Evolutionary conservation across 176 grass and related monocot genomes (phyloP), one percentile per base, ranked within the genome.

Genomic region (Phoenix roebelenii): DNA sequence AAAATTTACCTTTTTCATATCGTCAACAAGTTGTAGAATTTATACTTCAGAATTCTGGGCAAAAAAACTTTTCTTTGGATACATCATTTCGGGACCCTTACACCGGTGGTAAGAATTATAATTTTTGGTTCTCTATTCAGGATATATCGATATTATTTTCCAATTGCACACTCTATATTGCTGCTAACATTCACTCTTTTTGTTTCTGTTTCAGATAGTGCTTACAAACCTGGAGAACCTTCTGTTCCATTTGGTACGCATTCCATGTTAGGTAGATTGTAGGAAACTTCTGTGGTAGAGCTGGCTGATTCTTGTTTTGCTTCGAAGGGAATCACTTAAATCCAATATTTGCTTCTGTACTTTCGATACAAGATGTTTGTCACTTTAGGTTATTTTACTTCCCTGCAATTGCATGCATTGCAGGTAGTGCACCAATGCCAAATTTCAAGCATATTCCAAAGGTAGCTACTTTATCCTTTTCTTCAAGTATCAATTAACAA

Each of bases 371-470:
- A 44, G 35, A 44, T 44, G 17, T 16, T 49, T 60, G 25, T 2
- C 12, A 17, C 39, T 35, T 48, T 54, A 6, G 16, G 44, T 64
- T 23, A 3, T 17, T 22, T 28, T 63, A 4, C 50, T 66, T 66
- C 23, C 10, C 7, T 65, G 63, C 35, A 10, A 9, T 58, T 59
- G 51, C 35, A 51, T 84, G 62, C 54, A 68, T 62, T 82, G 73
- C 64, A 85, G 88, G 62, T 32, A 66, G 18, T 74, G 74, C 67
- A 22, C 73, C 82, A 1, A 83, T 81, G 66, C 81, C 69, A 80
- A 85, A 55, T 67, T 92, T 92, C 73, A 98, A 92, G 79, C 88
- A 98, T 74, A 98, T 98, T 71, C 93, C 93, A 19, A 98, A 92
- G 87, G 93, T 98, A 71, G 12, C 3, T 24, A 23, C 12, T 16